Percentiles rank a stretch among this genome's conserved stretches.
Evolutionary conservation across 1,139 yeast species (phyloP).

Genomic region (Waltiozyma sp.): DNA sequence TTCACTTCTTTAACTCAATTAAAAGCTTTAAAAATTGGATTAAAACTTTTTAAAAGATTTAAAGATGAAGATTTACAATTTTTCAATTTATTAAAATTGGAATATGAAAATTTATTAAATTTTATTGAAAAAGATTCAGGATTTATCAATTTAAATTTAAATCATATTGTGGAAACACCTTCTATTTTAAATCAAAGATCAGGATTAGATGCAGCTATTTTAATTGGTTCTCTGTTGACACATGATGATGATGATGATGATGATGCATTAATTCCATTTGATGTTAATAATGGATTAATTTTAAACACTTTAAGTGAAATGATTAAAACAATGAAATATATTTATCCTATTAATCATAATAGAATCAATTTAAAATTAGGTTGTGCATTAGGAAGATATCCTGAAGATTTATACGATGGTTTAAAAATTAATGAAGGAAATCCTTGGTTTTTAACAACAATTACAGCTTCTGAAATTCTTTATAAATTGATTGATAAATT

Average conservation of each 20-base stretch:
- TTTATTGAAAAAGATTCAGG: constrained; percentile 33
- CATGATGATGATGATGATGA: constrained; percentile 37
- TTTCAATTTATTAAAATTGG: constrained; percentile 6
- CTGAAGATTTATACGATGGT: constrained; percentile 89
- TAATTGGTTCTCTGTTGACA: constrained; percentile 57
- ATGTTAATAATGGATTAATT: constrained; percentile 41
- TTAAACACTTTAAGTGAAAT: constrained; percentile 49
- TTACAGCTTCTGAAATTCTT: constrained; percentile 49
- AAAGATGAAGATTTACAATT: constrained; percentile 22
- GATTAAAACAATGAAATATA: constrained; percentile 52
- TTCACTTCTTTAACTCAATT: constrained; percentile 71
- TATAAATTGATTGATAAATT: constrained; percentile 28
- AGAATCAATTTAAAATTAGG: constrained; percentile 37
- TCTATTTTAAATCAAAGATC: constrained; percentile 35
- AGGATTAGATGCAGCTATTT: constrained; percentile 74
- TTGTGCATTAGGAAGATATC: constrained; percentile 81
- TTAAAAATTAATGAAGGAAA: constrained; percentile 66
- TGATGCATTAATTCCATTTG: constrained; percentile 55
- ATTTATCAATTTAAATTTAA: constrained; percentile 30
- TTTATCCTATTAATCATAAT: constrained; percentile 65
- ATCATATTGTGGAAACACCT: constrained; percentile 66
- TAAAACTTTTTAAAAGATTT: constrained; percentile 30
- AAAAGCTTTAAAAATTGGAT: constrained; percentile 54
- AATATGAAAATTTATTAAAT: constrained; percentile 11
- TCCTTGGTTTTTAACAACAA: constrained; percentile 91